Base-by-base conservation (phyloP, 2,329 filamentous ascomycete species). In the Arthrobotrys pseudoclavata region DNA sequence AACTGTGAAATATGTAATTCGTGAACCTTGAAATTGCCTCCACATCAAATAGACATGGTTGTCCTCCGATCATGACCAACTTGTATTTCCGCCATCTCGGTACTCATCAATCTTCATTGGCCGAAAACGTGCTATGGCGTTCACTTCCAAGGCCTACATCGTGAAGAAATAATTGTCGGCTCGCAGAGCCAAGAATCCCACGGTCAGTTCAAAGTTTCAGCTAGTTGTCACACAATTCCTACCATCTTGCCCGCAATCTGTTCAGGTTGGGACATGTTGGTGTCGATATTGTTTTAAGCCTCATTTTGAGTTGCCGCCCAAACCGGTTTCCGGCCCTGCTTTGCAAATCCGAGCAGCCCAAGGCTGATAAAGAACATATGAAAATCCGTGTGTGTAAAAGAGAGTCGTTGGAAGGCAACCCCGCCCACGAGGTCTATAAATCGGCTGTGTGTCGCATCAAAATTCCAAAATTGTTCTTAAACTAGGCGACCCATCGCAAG, bases 161-260 rank as follows among this genome's bases (percentile, higher is more conserved):
- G 18, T n/a, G 52, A 40, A 40, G n/a, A 57, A 57, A 37, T 37
- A 20, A 12, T 40, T 22, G 20, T 37, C 29, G 22, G 10, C 52
- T 15, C 15, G 52, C 52, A 57, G 29, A 7, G 52, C 52, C 52
- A 57, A 57, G 52, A 22, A 40, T 57, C 52, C 52, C 18, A 4
- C 15, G 9, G 13, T 6, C 15, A 18, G 15, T 18, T 18, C n/a
- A 24, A 1, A 31, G n/a, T 20, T 29, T 26, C 0, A 22, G 37
- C 37, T 20, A 9, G 29, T 57, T 57, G 52, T 57, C 52, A 37
- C 52, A 26, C 52, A 37, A 37, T 20, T n/a, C 7, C 20, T 45
- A n/a, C 10, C 7, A n/a, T 34, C 2, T 57, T 53, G 13, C 26
- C 18, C 50, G 31, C 9, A 34, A 57, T 57, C 13, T 20, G 13